These are phyloP conservation scores for Graphilbum fragrans DNA, from an alignment of 2,329 filamentous ascomycete genomes.

Conservation along the genomic window DNA sequence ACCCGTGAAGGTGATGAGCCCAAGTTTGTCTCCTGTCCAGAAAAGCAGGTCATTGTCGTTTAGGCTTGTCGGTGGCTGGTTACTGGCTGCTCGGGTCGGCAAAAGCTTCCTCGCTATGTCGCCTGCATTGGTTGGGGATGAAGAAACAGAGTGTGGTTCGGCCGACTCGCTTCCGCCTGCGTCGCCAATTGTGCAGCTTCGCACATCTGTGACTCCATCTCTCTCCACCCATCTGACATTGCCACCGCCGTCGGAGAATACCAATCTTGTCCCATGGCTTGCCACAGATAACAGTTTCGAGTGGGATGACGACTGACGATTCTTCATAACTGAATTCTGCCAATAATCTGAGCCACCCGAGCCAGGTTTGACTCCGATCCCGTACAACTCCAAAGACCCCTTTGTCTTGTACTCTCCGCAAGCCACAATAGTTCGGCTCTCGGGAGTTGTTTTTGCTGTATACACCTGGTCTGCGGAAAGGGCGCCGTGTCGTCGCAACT, in stretches of 20 bases:
- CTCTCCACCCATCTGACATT: constrained; percentile 84
- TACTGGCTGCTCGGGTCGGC: constrained; percentile 35
- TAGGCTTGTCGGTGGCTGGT: neutral
- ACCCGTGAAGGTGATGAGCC: constrained; percentile 53
- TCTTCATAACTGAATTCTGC: constrained; percentile 49
- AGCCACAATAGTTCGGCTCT: constrained; percentile 59
- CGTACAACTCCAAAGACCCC: constrained; percentile 82
- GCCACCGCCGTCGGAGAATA: constrained; percentile 74
- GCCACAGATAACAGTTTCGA: constrained; percentile 74
- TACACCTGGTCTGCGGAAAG: constrained; percentile 42
- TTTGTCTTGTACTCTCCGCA: constrained; percentile 87
- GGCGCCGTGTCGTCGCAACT: constrained; percentile 41
- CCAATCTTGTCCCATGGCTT: constrained; percentile 70
- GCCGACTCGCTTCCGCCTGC: constrained; percentile 31
- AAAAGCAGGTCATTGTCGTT: constrained; percentile 58
- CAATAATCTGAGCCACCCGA: constrained; percentile 14
- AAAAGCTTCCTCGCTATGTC: constrained; percentile 75
- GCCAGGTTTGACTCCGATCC: constrained; percentile 24
- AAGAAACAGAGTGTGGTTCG: constrained; percentile 36
- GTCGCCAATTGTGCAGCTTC: constrained; percentile 37
- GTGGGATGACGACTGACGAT: constrained; percentile 69
- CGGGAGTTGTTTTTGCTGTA: constrained; percentile 36
- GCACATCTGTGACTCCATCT: constrained; percentile 56
- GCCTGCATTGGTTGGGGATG: constrained; percentile 39
- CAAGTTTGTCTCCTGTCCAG: constrained; percentile 81